phyloP scores from a whole-genome alignment of 257 asterid species.

The Orobanche coerulescens region DNA sequence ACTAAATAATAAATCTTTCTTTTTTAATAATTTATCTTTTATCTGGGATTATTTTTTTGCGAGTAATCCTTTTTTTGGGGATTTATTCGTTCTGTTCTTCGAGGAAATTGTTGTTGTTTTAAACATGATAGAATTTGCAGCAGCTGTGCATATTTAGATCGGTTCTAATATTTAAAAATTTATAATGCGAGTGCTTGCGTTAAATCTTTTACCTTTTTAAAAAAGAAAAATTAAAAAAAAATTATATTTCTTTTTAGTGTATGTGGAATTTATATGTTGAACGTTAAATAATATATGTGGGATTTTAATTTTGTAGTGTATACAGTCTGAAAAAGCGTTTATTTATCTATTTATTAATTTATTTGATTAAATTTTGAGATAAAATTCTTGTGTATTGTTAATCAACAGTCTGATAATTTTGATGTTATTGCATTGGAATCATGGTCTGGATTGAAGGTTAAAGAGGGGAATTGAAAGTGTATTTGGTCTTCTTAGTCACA shows the following conservation, averaged over 20 bases:
- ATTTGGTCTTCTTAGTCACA: too few species aligned
- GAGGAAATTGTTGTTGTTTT: too few species aligned
- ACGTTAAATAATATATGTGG: neutral
- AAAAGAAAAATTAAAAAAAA: too few species aligned
- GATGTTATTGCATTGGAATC: neutral
- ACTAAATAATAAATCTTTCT: conserved; percentile 10
- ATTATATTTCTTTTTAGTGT: too few species aligned
- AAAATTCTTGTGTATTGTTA: neutral
- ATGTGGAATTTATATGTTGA: neutral
- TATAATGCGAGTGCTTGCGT: neutral
- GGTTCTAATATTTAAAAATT: too few species aligned
- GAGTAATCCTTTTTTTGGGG: conserved; percentile 6
- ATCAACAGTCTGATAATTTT: conserved; percentile 1
- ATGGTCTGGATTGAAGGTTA: neutral
- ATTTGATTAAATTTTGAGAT: too few species aligned
- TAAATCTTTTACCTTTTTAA: neutral
- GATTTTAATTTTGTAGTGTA: neutral
- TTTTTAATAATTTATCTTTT: too few species aligned
- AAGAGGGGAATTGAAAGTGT: neutral
- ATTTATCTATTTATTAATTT: too few species aligned
- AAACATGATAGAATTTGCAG: too few species aligned
- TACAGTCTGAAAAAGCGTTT: neutral
- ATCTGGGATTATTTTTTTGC: too few species aligned
- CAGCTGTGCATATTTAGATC: too few species aligned
- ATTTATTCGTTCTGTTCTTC: neutral